phyloP scores from a whole-genome alignment of 495 filamentous ascomycete genomes.

The Aspergillus indologenus region DNA sequence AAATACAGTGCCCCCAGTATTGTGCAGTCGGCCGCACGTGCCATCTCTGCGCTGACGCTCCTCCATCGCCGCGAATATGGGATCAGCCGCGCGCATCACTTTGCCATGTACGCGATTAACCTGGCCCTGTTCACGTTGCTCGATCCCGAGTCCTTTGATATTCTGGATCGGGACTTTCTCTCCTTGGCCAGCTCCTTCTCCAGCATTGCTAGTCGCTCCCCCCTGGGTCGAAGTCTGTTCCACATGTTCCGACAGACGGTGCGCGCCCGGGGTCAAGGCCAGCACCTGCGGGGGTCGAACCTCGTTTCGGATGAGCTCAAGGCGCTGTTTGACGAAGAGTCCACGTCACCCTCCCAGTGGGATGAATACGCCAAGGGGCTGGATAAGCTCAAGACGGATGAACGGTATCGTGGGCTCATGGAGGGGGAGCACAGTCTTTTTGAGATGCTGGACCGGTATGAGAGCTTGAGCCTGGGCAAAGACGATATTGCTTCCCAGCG shows the following conservation, averaged over 20 bases:
- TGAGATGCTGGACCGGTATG: slow-evolving; percentile 45
- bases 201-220: slow-evolving; percentile 38
- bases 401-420: slow-evolving; percentile 33
- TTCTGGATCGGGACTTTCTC: slow-evolving; percentile 39
- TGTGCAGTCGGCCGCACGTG: slow-evolving; percentile 29
- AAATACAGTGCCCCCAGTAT: slow-evolving; percentile 28
- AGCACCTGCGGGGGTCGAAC: slow-evolving; percentile 24
- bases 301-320: slow-evolving; percentile 35
- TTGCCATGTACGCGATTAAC: slow-evolving; percentile 45
- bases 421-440: slow-evolving; percentile 25
- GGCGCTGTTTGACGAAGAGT: slow-evolving; percentile 38
- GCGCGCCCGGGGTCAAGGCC: slow-evolving; percentile 31
- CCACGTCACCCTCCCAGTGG: slow-evolving; percentile 20
- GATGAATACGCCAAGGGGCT: slow-evolving; percentile 38
- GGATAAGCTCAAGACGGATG: slow-evolving; percentile 37
- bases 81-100: slow-evolving; percentile 40
- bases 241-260: slow-evolving; percentile 42
- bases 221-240: slow-evolving; percentile 38
- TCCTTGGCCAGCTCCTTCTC: slow-evolving; percentile 37
- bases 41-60: slow-evolving; percentile 33
- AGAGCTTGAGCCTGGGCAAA: slow-evolving; percentile 41
- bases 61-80: slow-evolving; percentile 39
- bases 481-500: slow-evolving; percentile 32
- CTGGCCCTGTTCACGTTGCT: slow-evolving; percentile 42
- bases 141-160: slow-evolving; percentile 34